phyloP scores from a whole-genome alignment of 345 rosid species.

The thale cress (Arabidopsis thaliana) region TAIR10.1 NC_003071.7:17117001-17117500 shows the following conservation, averaged over 20 bases:
- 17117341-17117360: constrained; percentile 24
- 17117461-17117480: constrained; percentile 2
- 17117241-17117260: constrained; percentile 11
- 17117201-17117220: not conserved
- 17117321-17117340: not conserved
- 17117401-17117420: constrained; percentile 24
- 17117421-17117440: constrained; percentile 36
- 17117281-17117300: constrained; percentile 27
- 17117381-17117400: not conserved
- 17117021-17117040: too few species aligned
- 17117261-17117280: not conserved
- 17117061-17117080: not conserved
- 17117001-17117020: not conserved
- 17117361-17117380: constrained; percentile 19
- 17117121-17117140: too few species aligned
- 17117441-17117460: constrained; percentile 23
- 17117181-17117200: too few species aligned
- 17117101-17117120: not conserved
- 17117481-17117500: constrained; percentile 31
- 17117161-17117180: too few species aligned
- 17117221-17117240: not conserved
- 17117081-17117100: not conserved
- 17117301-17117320: constrained; percentile 3
- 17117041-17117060: not conserved
- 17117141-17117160: too few species aligned